Conservation (phyloP, 2,329 filamentous ascomycete genomes). For the Aspergillus texensis region DNA sequence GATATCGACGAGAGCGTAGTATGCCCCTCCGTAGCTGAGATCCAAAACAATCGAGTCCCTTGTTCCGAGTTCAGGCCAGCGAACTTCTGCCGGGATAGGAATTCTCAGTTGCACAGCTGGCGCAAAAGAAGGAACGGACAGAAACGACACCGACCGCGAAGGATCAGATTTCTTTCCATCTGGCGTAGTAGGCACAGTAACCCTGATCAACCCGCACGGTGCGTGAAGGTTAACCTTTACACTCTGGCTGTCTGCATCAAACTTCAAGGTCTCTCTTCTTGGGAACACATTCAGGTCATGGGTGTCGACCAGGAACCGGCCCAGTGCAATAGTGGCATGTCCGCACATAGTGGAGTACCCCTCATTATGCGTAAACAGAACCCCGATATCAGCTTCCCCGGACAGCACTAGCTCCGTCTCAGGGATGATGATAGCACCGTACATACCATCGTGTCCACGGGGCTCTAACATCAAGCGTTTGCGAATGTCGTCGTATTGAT, state of each 20-base stretch:
- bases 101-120: conserved; percentile 36
- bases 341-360: conserved; percentile 57
- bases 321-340: conserved; percentile 55
- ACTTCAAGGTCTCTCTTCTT: conserved; percentile 31
- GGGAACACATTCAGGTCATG: conserved; percentile 46
- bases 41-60: conserved; percentile 33
- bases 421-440: conserved; percentile 50
- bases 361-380: conserved; percentile 52
- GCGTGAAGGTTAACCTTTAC: conserved; percentile 45
- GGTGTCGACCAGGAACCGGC: conserved; percentile 47
- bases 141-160: conserved; percentile 42
- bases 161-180: conserved; percentile 39
- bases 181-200: conserved; percentile 43
- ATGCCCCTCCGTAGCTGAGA: conserved; percentile 50
- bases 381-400: conserved; percentile 51
- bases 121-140: conserved; percentile 48
- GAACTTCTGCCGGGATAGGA: conserved; percentile 28
- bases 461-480: conserved; percentile 50
- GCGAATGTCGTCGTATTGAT: conserved; percentile 46
- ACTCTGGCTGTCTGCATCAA: conserved; percentile 28
- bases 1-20: conserved; percentile 44
- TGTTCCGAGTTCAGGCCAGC: conserved; percentile 44
- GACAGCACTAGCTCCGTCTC: conserved; percentile 45
- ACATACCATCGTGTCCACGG: conserved; percentile 56
- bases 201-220: conserved; percentile 47